Conservation (phyloP, 352 stramenopile species). For the Phytophthora citricola region DNA sequence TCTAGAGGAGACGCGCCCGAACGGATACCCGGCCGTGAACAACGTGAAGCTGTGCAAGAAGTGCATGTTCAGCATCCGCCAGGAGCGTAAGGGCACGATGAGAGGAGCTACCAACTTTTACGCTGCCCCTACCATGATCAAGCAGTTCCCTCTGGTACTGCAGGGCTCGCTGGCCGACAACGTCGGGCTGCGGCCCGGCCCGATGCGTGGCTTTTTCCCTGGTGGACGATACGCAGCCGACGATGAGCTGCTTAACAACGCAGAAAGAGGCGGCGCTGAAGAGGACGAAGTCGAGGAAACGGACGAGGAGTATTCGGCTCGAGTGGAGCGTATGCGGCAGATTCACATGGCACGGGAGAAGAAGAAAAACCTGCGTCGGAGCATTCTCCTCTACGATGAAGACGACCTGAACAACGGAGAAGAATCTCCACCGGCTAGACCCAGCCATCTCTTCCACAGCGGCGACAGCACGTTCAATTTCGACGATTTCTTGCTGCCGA, state of each 20-base stretch:
- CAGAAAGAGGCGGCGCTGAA: conserved; percentile 19
- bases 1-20: conserved; percentile 42
- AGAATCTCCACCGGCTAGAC: conserved; percentile 34
- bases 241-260: conserved; percentile 39
- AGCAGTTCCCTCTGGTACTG: conserved; percentile 54
- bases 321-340: conserved; percentile 65
- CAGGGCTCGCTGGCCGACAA: conserved; percentile 43
- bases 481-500: conserved; percentile 49
- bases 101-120: conserved; percentile 56
- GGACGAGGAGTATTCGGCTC: conserved; percentile 54
- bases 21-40: conserved; percentile 68
- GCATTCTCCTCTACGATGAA: conserved; percentile 57
- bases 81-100: conserved; percentile 68
- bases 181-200: conserved; percentile 33
- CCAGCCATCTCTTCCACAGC: conserved; percentile 34
- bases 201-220: conserved; percentile 41
- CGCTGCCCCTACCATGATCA: conserved; percentile 54
- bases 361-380: conserved; percentile 53
- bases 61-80: conserved; percentile 70
- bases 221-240: conserved; percentile 49
- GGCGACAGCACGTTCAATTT: conserved; percentile 53
- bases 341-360: conserved; percentile 75
- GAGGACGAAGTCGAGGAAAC: conserved; percentile 55
- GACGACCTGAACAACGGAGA: conserved; percentile 40
- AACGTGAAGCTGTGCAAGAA: conserved; percentile 82